These are phyloP conservation scores for Dissophora ornata DNA, from an alignment of 192 early-diverging fungal species.

Conservation along the genomic window DNA sequence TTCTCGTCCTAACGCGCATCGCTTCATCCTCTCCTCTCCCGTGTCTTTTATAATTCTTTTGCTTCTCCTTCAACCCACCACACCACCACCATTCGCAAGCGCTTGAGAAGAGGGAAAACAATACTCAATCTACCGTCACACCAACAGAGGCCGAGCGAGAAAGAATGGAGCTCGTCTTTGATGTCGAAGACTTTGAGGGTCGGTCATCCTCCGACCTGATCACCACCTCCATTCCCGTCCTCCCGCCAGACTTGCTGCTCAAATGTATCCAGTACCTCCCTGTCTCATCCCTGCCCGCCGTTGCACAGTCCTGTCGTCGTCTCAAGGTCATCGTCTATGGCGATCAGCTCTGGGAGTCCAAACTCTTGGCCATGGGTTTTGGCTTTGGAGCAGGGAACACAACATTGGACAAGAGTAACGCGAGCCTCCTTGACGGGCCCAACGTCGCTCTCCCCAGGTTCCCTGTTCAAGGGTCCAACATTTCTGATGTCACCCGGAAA, in stretches of 20 bases:
- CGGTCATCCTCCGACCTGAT: slow-evolving; percentile 34
- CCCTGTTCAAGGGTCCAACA: slow-evolving; percentile 38
- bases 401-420: slow-evolving; percentile 23
- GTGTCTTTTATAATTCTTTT: no score
- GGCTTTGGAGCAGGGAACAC: slow-evolving; percentile 21
- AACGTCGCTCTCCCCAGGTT: slow-evolving; percentile 37
- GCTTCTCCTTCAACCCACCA: no score
- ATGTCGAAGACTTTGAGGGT: slow-evolving; percentile 43
- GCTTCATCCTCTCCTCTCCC: no score
- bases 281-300: slow-evolving; percentile 56
- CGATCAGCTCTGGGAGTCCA: slow-evolving; percentile 79
- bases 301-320: slow-evolving; percentile 72
- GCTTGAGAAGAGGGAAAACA: no score
- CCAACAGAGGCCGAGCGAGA: no score
- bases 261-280: slow-evolving; percentile 61
- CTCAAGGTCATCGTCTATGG: slow-evolving; percentile 84
- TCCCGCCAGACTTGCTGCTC: slow-evolving; percentile 62
- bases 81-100: no score
- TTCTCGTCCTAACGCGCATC: no score
- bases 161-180: slow-evolving; percentile 51
- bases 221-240: slow-evolving; percentile 45
- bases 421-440: slow-evolving; percentile 29
- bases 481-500: slow-evolving; percentile 31
- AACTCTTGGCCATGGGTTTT: slow-evolving; percentile 67
- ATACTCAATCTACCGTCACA: no score